phyloP scores from a whole-genome alignment of 352 stramenopile species.

The Elongisporangium anandrum region DNA sequence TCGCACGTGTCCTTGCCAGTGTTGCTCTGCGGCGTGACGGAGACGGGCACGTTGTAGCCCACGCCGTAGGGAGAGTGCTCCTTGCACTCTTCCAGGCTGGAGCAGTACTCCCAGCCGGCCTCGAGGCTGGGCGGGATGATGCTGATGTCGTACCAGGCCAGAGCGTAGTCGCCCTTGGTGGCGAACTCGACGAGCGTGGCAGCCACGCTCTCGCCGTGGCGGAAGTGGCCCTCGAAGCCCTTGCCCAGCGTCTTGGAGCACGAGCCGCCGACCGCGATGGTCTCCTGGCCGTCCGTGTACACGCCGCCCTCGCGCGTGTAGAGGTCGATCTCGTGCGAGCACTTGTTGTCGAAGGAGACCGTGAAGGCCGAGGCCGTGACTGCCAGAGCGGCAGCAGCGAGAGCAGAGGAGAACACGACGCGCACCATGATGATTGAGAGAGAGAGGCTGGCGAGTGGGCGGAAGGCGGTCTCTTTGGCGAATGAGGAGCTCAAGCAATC shows the following conservation, averaged over 20 bases:
- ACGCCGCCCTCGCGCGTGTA: constrained; percentile 45
- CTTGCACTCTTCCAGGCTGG: constrained; percentile 63
- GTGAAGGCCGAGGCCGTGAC: constrained; percentile 26
- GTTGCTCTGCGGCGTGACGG: constrained; percentile 50
- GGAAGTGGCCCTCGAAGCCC: constrained; percentile 65
- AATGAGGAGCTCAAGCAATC: constrained; percentile 15
- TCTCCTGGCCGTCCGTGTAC: constrained; percentile 40
- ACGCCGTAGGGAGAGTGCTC: constrained; percentile 40
- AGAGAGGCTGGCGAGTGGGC: background rate
- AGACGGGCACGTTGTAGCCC: constrained; percentile 67
- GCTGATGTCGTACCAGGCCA: constrained; percentile 70
- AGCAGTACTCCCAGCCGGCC: constrained; percentile 51
- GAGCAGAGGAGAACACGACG: constrained; percentile 14
- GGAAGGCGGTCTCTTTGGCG: constrained; percentile 8
- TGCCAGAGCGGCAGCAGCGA: constrained; percentile 15
- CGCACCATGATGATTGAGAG: constrained; percentile 20
- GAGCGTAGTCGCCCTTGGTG: constrained; percentile 45
- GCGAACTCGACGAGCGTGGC: constrained; percentile 66
- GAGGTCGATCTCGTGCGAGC: constrained; percentile 45
- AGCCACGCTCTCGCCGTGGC: constrained; percentile 47
- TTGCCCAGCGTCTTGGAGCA: constrained; percentile 38
- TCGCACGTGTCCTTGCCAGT: constrained; percentile 55
- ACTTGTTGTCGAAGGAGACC: constrained; percentile 63
- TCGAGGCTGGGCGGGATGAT: constrained; percentile 61
- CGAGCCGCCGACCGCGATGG: constrained; percentile 33